Evolutionary conservation across 805 yeast genomes (phyloP).

Genomic region (Tetrapisispora nanseiensis): DNA sequence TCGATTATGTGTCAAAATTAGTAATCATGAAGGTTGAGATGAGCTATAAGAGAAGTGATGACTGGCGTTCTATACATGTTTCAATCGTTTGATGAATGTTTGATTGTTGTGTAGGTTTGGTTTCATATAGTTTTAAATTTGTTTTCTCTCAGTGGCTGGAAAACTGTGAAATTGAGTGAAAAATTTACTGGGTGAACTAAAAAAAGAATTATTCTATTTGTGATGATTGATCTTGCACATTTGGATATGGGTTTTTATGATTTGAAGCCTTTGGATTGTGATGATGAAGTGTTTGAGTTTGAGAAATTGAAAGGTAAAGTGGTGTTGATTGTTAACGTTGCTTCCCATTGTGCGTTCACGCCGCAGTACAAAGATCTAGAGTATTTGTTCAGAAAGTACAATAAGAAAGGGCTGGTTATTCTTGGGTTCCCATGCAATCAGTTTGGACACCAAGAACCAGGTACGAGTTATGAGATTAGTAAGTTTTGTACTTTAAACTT

Average conservation of each 20-base stretch:
- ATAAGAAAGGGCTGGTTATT: conserved; percentile 52
- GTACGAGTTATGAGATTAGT: conserved; percentile 56
- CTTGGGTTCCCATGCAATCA: conserved; percentile 90
- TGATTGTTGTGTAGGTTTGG: no score
- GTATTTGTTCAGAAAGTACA: conserved; percentile 53
- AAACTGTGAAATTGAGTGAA: not conserved
- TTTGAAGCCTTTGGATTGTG: conserved; percentile 40
- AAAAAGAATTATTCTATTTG: not conserved
- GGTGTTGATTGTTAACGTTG: conserved; percentile 77
- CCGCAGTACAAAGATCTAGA: conserved; percentile 71
- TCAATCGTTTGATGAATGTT: no score
- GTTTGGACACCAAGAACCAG: conserved; percentile 74
- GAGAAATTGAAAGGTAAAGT: conserved; percentile 62
- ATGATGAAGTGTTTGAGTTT: conserved; percentile 51
- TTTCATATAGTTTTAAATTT: no score
- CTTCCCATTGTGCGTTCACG: conserved; percentile 74
- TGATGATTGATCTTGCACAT: not conserved
- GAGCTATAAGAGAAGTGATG: no score
- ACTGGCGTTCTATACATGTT: no score
- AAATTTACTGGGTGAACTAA: not conserved
- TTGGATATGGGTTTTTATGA: conserved; percentile 43
- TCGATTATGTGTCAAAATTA: no score
- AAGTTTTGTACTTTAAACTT: conserved; percentile 67
- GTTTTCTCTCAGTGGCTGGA: no score
- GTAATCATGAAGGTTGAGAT: no score